Base-by-base conservation (phyloP, 176 grass and related monocot species). In the Cenchrus fungigraminus region DNA sequence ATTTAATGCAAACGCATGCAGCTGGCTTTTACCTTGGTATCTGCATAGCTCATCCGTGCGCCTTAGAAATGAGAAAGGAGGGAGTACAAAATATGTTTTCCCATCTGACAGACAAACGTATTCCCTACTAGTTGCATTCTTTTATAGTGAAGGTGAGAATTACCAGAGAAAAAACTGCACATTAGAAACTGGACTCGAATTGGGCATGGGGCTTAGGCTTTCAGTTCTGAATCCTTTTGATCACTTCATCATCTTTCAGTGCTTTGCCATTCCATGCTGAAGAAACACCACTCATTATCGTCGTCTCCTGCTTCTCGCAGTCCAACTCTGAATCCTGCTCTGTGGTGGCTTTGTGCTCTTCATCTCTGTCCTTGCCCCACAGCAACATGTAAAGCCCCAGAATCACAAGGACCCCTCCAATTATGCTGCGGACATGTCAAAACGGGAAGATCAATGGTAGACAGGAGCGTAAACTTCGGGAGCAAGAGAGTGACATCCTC, bases 351-450 rank as follows among this genome's bases (percentile, higher is more conserved):
- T 50, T 68, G 63, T 76, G 19, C 20, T 56, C 79, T 28, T 92
- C 78, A 31, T 97, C 94, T 84, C 49, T 90, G 8, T 94, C 90
- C 76, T 97, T 94, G 58, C 94, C 89, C 94, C 94, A 97, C 32
- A 94, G 76, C 73, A 97, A 61, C 82, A 87, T 74, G 81, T 97
- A 97, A 0, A 97, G 82, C 8, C 89, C 94, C 16, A 87, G 43
- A 12, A 97, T 92, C 51, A 97, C 92, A 67, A 92, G 55, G 19
- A 70, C 50, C 15, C 87, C 92, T 52, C 94, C 94, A 42, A 92
- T 90, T 82, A 97, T 88, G 85, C 94, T 97, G 55, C 63, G 89
- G 71, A 32, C 37, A 16, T 15, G 37, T n/a, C 61, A 75, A 61
- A 31, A 50, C 7, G 8, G 7, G 8, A 16, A 15, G 31, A 37